These are phyloP conservation scores for Sordariomycetes sp. DNA, from an alignment of 2,329 filamentous ascomycete genomes.

Conservation along the genomic window DNA sequence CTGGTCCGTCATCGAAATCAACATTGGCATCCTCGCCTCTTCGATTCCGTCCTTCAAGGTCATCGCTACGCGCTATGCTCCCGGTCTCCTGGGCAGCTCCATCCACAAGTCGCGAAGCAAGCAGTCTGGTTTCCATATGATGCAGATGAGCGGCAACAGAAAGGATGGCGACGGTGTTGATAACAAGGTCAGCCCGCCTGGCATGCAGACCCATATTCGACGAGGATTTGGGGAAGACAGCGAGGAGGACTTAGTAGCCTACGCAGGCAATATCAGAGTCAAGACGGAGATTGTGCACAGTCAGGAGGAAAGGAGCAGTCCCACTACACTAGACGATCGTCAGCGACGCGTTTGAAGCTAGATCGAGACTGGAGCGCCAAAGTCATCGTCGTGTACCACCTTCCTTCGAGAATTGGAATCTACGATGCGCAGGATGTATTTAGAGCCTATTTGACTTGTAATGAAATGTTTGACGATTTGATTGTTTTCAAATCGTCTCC, in stretches of 20 bases:
- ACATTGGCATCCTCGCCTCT: constrained; percentile 23
- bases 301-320: too few relatives aligned
- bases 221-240: neutral
- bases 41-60: constrained; percentile 23
- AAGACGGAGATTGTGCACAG: neutral
- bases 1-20: constrained; percentile 24
- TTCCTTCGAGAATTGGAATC: too few relatives aligned
- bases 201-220: neutral
- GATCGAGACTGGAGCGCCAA: too few relatives aligned
- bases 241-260: constrained; percentile 1
- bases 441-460: too few relatives aligned
- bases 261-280: neutral
- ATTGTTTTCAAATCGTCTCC: too few relatives aligned
- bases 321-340: too few relatives aligned
- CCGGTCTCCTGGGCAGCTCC: constrained; percentile 3
- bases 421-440: too few relatives aligned
- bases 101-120: neutral
- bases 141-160: neutral
- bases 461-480: too few relatives aligned
- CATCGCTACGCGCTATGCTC: constrained; percentile 3
- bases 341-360: too few relatives aligned
- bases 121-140: constrained; percentile 1
- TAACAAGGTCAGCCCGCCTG: neutral
- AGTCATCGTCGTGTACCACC: too few relatives aligned
- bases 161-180: neutral